Evolutionary conservation across 208 protist genomes (phyloP).

Genomic region (Trypanosoma rangeli): DNA sequence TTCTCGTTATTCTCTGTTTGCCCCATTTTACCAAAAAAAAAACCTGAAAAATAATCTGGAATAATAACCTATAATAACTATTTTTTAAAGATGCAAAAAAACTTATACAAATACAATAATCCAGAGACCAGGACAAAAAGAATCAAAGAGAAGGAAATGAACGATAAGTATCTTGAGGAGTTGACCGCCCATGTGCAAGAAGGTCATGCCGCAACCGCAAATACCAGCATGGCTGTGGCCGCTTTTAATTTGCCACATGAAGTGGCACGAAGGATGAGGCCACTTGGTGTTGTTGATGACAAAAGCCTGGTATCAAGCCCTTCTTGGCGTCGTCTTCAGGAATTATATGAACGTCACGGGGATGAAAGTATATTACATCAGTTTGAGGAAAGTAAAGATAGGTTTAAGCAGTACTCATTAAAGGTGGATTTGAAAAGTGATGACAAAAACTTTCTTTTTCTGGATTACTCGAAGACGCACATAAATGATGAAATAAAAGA

Average conservation of each 20-base stretch:
- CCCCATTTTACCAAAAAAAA: no score
- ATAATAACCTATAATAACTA: neutral
- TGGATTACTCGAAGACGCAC: conserved; percentile 97
- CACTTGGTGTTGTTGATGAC: conserved; percentile 37
- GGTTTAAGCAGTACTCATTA: conserved; percentile 71
- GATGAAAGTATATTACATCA: conserved; percentile 60
- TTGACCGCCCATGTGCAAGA: conserved; percentile 45
- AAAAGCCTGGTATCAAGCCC: conserved; percentile 38
- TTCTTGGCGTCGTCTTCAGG: conserved; percentile 62
- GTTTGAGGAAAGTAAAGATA: conserved; percentile 61
- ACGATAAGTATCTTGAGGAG: conserved; percentile 51
- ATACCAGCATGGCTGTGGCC: conserved; percentile 51
- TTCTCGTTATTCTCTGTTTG: no score
- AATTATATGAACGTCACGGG: conserved; percentile 68
- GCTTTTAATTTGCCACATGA: conserved; percentile 68
- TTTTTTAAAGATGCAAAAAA: neutral
- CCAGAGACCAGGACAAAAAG: neutral
- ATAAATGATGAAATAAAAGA: conserved; percentile 93
- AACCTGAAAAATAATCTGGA: neutral
- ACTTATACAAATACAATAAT: neutral
- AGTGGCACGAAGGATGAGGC: conserved; percentile 49
- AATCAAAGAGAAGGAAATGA: neutral
- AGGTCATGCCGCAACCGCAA: conserved; percentile 32
- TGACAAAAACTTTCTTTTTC: conserved; percentile 86
- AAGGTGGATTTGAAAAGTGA: conserved; percentile 53